Evolutionary conservation across 176 grass and related monocot species (phyloP), one percentile per base, ranked within the genome.

Genomic region (Cocos nucifera): DNA sequence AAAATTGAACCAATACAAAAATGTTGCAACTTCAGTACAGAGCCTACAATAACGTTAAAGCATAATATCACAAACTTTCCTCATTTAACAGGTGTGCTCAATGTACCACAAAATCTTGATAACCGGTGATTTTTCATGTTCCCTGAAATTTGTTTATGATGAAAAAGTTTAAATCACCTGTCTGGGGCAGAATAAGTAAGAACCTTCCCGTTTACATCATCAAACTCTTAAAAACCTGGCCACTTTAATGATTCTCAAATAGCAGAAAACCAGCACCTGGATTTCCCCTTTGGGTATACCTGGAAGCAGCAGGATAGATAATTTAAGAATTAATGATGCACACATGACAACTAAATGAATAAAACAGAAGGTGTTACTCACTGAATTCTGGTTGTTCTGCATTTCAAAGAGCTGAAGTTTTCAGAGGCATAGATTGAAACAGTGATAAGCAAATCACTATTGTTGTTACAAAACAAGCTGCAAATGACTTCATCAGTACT

Each of bases 171-270:
- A 29, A 29, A 29, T 54, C 82, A 97, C 92, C 92, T 90, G 73
- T 97, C 87, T 67, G 88, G 84, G 51, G 92, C 92, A 61, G 92
- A 97, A 57, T 91, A 97, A 32, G 92, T 97, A 22, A 97, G 75
- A 67, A 97, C 87, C 59, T 91, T 97, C 49, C 92, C 92, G 78
- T 97, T 97, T 50, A 91, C 92, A 88, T 97, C 92, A 78, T 97
- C 92, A 67, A 98, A 98, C 60, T 92, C 93, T 16, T 92, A 87
- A 21, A 98, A 98, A 62, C 87, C 93, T 69, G 93, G 93, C 87
- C 87, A 98, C 60, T 98, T 98, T 63, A 98, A 77, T 49, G 93
- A 92, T 22, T 98, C 93, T 92, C 87, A 21, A 98, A 97, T 68
- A 98, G 87, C 56, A 87, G 84, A 69, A 83, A 98, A 21, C 92